Evolutionary conservation across 192 early-diverging fungal genomes (phyloP), one percentile per base, ranked within the genome.

Genomic region (Thamnidium elegans): DNA sequence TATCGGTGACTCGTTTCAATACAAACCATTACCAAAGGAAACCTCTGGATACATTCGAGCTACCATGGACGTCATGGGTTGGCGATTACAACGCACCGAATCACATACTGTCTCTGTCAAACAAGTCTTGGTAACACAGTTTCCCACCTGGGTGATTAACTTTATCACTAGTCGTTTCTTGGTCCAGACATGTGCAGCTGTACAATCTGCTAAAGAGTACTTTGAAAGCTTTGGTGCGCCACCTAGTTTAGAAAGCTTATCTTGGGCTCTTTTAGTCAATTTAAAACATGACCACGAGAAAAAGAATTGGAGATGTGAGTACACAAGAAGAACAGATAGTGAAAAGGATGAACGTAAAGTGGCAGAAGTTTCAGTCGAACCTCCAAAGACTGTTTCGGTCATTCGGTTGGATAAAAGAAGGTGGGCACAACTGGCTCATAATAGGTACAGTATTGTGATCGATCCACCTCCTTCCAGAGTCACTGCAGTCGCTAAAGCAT

Each of bases 391-490:
- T 36, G 45, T 39, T 43, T 50, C 60, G 50, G 58, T 42, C 36
- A 65, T 81, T 26, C 58, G 81, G 4, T 42, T 82, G 56, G 78
- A 77, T 14, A 66, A 67, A 19, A 48, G 51, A 0, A 44, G 50
- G 13, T 75, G 75, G 70, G 73, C 76, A 0, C 72, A 68, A 50
- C 62, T 65, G 1, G 70, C 75, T 11, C 9, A 59, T 15, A 59
- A 59, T 23, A 8, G 14, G 21, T 79, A 72, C 31, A 65, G 62
- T 1, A 66, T 82, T 8, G 75, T 71, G 1, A 76, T 82, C 23
- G 81, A 82, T 42, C 81, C 81, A 4, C 81, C 81, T 9, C 81
- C 81, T 39, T 78, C 76, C 6, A 65, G 67, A 9, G 72, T 76
- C 0, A 59, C 60, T 26, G 74, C 71, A 3, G 60, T 53, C 4